Evolutionary conservation across 2,329 filamentous ascomycete species (phyloP).

Genomic region (Neonectria punicea): DNA sequence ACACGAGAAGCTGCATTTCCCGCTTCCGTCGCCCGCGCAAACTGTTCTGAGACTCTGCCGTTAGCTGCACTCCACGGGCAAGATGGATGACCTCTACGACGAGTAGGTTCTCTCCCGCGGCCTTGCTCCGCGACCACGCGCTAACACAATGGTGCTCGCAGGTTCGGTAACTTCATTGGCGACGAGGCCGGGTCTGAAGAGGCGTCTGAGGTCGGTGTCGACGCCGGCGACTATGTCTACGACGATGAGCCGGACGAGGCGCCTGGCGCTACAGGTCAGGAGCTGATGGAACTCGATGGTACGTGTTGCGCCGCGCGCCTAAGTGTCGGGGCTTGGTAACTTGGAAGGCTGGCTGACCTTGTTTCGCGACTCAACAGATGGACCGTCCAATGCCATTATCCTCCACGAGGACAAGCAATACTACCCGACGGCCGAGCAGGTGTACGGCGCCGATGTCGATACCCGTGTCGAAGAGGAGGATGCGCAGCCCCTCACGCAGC

Average conservation of each 20-base stretch:
- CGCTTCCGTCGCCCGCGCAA: conserved; percentile 34
- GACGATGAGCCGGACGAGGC: conserved; percentile 77
- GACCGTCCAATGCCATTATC: conserved; percentile 95
- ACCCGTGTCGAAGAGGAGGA: conserved; percentile 97
- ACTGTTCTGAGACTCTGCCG: conserved; percentile 26
- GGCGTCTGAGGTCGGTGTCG: conserved; percentile 81
- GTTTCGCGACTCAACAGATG: conserved; percentile 60
- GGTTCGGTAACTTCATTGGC: conserved; percentile 98
- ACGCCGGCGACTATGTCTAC: conserved; percentile 83
- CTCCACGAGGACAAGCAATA: conserved; percentile 99
- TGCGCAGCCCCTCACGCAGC: conserved; percentile 89
- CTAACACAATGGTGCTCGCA: conserved; percentile 50
- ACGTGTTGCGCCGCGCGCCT: conserved; percentile 37
- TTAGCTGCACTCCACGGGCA: conserved; percentile 25
- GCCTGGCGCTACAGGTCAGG: conserved; percentile 74
- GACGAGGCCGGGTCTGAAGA: conserved; percentile 88
- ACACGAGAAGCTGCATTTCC: conserved; percentile 33
- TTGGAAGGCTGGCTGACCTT: conserved; percentile 31
- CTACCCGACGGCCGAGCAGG: conserved; percentile 96
- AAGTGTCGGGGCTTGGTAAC: conserved; percentile 5
- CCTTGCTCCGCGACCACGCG: conserved; percentile 20
- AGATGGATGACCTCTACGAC: conserved; percentile 97
- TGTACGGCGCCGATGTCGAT: conserved; percentile 94
- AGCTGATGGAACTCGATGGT: conserved; percentile 95
- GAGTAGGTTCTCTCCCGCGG: conserved; percentile 65